Conservation (phyloP, 202 grass and related monocot genomes). For the Musa balbisiana region DNA sequence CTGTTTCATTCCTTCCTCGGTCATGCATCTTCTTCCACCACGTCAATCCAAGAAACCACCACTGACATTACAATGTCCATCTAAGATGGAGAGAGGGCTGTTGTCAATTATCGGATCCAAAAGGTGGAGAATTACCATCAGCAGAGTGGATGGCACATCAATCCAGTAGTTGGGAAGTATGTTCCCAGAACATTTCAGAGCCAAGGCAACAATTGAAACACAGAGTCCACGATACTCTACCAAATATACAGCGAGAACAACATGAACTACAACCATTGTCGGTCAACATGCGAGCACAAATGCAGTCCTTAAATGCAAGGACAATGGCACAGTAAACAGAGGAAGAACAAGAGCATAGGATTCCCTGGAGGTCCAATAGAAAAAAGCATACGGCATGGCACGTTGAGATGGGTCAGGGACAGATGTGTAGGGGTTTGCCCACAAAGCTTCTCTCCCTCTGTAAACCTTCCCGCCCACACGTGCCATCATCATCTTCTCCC, state of each 20-base stretch:
- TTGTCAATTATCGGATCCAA: too few relatives aligned
- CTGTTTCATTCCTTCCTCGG: neutral
- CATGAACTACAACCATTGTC: too few relatives aligned
- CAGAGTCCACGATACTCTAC: neutral
- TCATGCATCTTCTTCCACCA: neutral
- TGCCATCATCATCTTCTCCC: neutral
- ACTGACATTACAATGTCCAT: too few relatives aligned
- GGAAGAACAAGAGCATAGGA: constrained; percentile 15
- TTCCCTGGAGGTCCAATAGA: constrained; percentile 15
- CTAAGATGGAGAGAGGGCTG: too few relatives aligned
- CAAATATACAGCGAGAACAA: neutral
- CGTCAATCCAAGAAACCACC: too few relatives aligned
- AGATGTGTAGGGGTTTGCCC: constrained; percentile 18
- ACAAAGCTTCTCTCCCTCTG: neutral
- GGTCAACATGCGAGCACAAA: too few relatives aligned
- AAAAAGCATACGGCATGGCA: constrained; percentile 20
- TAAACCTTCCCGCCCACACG: too few relatives aligned
- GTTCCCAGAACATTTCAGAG: too few relatives aligned
- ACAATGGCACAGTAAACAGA: neutral
- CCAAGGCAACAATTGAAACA: too few relatives aligned
- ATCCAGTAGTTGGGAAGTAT: too few relatives aligned
- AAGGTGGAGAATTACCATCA: too few relatives aligned
- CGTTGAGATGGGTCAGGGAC: constrained; percentile 19
- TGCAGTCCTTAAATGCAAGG: neutral
- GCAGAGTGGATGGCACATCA: too few relatives aligned